Base-by-base conservation (phyloP, 371 early-diverging fungal species). In the Batrachochytrium dendrobatidis region DNA sequence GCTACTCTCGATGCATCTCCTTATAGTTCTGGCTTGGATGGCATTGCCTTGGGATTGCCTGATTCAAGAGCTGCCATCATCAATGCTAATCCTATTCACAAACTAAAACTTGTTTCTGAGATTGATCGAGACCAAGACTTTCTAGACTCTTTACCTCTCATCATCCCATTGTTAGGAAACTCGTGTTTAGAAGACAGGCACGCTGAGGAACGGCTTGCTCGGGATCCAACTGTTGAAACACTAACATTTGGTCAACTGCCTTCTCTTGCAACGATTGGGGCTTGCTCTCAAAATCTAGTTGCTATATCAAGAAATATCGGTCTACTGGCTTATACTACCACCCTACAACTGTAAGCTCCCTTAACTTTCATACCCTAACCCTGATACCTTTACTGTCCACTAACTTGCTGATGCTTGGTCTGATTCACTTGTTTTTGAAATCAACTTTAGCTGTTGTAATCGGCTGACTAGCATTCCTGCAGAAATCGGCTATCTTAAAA, bases 401-500 rank as follows among this genome's bases (percentile, higher is more conserved):
- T 39, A n/a, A n/a, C n/a, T n/a, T n/a, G n/a, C n/a, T n/a, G n/a
- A n/a, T n/a, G n/a, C n/a, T 20, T 39, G 39, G 15, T 39, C 15
- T 39, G 39, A 20, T 39, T 39, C 39, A 20, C 39, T 15, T 39
- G 39, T 15, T 15, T 39, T 39, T 39, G 39, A 15, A 15, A 20
- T 15, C 15, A 15, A 15, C 15, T 15, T 15, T 62, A 76, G 76
- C 32, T 76, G 74, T 61, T 72, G 71, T 67, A 76, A 76, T 55
- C 43, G 51, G 29, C 34, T 76, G 32, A 53, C 62, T 2, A 54
- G 62, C 22, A 70, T 90, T 45, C 85, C 88, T 1, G 63, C 71
- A 8, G 82, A 82, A 54, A 83, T 88, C n/a, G 84, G 83, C 7
- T 70, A 81, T 45, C 62, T 87, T 51, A 73, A 70, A 32, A 78